Evolutionary conservation across 305 asterid species (phyloP), one percentile per base, ranked within the genome.

Genomic region (Fraxinus ornus): DNA sequence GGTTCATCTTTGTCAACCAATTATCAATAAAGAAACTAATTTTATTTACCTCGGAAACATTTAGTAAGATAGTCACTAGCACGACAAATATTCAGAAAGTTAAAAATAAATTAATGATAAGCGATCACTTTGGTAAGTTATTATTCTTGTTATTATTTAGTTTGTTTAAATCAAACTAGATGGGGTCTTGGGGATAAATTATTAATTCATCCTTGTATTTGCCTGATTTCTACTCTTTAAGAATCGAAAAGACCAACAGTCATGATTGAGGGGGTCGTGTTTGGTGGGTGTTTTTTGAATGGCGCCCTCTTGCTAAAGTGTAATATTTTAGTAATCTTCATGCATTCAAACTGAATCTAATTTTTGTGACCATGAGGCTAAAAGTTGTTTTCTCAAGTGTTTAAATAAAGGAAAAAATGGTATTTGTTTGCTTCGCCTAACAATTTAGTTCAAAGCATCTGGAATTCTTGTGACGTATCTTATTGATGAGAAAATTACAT

Each of bases 271-370:
- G 75, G 75, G 12, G n/a, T 83, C 55, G 33, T 60, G 12, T 78
- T 35, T 73, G 21, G 10, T n/a, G 24, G 62, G 83, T 49, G 32
- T 66, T 78, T 64, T 83, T 73, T 30, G 35, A 37, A 49, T 28
- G 84, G 64, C 37, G 60, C 36, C 78, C 41, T 75, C 83, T 80
- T 80, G 44, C 76, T 77, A 36, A 64, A 52, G 68, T 37, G 71
- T 62, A 22, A 22, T 62, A 60, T 7, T 75, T 36, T 78, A 1
- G 35, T 49, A 7, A 8, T 57, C 79, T 83, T 70, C 60, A 22
- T 73, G 77, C 75, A 33, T 60, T 36, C 41, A 33, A 22, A 57
- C 10, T 33, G 32, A 39, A 30, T 37, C 44, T 75, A 30, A 55
- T 52, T 36, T 30, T 9, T 17, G 2, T 26, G 41, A 62, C 10